Evolutionary conservation across 768 basidiomycete genomes (phyloP).

Genomic region (Termitomyces sp.): DNA sequence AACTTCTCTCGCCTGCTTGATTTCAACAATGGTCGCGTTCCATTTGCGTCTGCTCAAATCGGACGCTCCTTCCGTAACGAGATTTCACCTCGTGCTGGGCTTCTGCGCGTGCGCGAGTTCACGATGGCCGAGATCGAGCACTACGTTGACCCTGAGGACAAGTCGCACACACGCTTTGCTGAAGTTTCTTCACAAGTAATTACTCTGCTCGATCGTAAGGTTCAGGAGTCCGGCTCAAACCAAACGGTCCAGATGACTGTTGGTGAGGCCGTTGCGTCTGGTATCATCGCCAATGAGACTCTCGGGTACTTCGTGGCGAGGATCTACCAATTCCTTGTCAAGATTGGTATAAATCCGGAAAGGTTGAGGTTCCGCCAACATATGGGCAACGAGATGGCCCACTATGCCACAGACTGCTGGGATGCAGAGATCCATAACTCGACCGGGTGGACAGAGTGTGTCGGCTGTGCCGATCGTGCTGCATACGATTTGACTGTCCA

Average conservation of each 20-base stretch:
- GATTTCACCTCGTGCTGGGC: constrained; percentile 93
- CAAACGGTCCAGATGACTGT: constrained; percentile 64
- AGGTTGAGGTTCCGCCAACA: constrained; percentile 95
- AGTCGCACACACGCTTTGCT: constrained; percentile 78
- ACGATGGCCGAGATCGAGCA: constrained; percentile 99
- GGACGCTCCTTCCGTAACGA: constrained; percentile 97
- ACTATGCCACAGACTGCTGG: constrained; percentile 99
- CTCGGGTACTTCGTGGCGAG: constrained; percentile 96
- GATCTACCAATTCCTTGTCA: constrained; percentile 83
- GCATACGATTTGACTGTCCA: constrained; percentile 96
- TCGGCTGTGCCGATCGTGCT: constrained; percentile 97
- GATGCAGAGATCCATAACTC: constrained; percentile 97
- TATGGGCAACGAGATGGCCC: constrained; percentile 99
- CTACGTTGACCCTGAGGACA: constrained; percentile 93
- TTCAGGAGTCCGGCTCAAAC: constrained; percentile 75
- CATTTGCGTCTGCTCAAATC: constrained; percentile 97
- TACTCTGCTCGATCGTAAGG: constrained; percentile 73
- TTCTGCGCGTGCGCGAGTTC: constrained; percentile 97
- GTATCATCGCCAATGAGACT: constrained; percentile 93
- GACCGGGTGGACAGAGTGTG: constrained; percentile 94
- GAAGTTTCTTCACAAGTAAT: constrained; percentile 77
- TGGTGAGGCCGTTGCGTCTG: constrained; percentile 84
- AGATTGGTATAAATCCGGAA: constrained; percentile 83
- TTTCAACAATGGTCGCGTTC: constrained; percentile 95
- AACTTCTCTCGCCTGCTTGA: constrained; percentile 97